Percentiles rank a stretch among this genome's conserved stretches.
Evolutionary conservation across 1,284 basidiomycete genomes (phyloP).

Genomic region (Leccinum angustisporum): DNA sequence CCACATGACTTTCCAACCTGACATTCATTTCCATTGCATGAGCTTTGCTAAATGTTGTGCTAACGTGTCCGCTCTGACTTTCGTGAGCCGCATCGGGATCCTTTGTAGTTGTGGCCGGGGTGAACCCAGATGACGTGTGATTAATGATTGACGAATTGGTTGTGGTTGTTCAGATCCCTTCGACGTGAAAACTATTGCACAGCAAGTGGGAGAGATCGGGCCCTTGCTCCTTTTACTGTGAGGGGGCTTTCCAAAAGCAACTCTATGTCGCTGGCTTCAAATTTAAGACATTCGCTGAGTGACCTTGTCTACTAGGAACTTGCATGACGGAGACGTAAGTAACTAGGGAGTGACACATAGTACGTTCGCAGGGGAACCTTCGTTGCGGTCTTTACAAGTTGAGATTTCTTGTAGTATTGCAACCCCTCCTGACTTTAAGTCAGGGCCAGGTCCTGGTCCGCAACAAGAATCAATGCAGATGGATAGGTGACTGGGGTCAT

Average conservation of each 20-base stretch:
- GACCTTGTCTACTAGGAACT: not conserved
- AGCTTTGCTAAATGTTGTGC: not conserved
- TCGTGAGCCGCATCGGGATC: not conserved
- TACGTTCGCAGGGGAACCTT: too few species aligned
- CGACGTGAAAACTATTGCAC: not conserved
- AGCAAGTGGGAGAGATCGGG: too few species aligned
- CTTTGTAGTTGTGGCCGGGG: not conserved
- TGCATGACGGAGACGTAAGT: not conserved
- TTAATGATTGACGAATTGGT: not conserved
- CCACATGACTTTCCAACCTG: not conserved
- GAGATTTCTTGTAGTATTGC: not conserved
- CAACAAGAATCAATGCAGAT: not conserved
- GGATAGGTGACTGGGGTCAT: conserved; percentile 1
- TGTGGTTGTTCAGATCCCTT: not conserved
- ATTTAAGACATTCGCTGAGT: not conserved
- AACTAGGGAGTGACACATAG: too few species aligned
- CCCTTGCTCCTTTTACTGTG: too few species aligned
- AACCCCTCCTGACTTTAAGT: not conserved
- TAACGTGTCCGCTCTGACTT: not conserved
- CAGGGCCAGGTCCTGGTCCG: not conserved
- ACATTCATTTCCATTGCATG: not conserved
- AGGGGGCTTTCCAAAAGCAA: not conserved
- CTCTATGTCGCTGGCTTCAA: not conserved
- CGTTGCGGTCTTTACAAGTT: not conserved
- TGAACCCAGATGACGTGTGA: accelerated